A percentile compares a stretch with the other conserved stretches of the same genome.
Evolutionary conservation across 1,284 basidiomycete genomes (phyloP).

Genomic region (Pseudozyma thailandica): DNA sequence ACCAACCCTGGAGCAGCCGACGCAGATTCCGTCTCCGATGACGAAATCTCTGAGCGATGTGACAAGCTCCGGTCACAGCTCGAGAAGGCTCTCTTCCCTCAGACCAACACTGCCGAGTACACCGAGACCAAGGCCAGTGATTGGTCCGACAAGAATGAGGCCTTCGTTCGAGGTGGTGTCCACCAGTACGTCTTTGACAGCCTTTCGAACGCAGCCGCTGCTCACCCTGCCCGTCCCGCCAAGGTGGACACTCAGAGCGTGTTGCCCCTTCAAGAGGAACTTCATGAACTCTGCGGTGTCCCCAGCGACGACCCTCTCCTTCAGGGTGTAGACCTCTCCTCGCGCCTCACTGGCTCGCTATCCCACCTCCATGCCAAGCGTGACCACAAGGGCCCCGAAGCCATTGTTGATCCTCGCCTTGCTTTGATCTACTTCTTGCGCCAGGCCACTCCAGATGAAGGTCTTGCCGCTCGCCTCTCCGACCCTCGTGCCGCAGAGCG

Average conservation of each 20-base stretch:
- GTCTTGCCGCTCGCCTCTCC: slow-evolving; percentile 41
- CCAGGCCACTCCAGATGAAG: slow-evolving; percentile 52
- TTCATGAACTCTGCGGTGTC: slow-evolving; percentile 52
- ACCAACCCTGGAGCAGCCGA: slow-evolving; percentile 41
- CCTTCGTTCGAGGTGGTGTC: slow-evolving; percentile 37
- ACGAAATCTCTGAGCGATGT: slow-evolving; percentile 36
- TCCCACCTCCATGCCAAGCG: slow-evolving; percentile 34
- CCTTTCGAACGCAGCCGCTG: slow-evolving; percentile 12
- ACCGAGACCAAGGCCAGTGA: slow-evolving; percentile 17
- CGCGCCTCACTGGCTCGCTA: slow-evolving; percentile 41
- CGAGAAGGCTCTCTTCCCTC: slow-evolving; percentile 33
- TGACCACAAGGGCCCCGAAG: slow-evolving; percentile 27
- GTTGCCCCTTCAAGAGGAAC: slow-evolving; percentile 49
- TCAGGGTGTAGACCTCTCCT: slow-evolving; percentile 48
- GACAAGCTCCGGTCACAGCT: slow-evolving; percentile 33
- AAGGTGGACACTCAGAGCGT: slow-evolving; percentile 25
- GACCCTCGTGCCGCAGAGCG: slow-evolving; percentile 32
- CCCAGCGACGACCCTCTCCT: slow-evolving; percentile 55
- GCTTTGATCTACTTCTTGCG: slow-evolving; percentile 54
- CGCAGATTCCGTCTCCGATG: slow-evolving; percentile 16
- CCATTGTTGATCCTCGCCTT: slow-evolving; percentile 52
- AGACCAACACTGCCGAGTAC: slow-evolving; percentile 24
- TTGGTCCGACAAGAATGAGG: slow-evolving; percentile 28
- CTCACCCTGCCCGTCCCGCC: slow-evolving; percentile 20
- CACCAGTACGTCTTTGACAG: slow-evolving; percentile 51